These are phyloP conservation scores for Hyphodiscus hymeniophilus DNA, from an alignment of 495 filamentous ascomycete genomes.

Conservation along the genomic window DNA sequence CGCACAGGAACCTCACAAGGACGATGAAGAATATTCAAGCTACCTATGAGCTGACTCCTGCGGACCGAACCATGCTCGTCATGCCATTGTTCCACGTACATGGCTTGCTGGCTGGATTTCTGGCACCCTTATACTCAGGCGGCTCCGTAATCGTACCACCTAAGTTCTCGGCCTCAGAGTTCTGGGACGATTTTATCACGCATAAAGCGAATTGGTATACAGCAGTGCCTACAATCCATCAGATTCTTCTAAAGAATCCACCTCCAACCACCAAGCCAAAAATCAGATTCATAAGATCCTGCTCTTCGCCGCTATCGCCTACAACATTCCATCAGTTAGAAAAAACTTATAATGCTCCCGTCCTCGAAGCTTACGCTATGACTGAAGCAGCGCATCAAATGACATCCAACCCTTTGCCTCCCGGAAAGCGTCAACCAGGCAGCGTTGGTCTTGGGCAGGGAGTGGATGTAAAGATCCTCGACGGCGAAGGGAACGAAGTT, in stretches of 20 bases:
- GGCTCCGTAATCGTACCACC: conserved; percentile 66
- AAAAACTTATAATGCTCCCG: conserved; percentile 61
- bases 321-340: conserved; percentile 70
- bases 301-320: conserved; percentile 72
- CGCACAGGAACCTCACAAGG: conserved; percentile 66
- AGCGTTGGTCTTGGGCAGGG: conserved; percentile 75
- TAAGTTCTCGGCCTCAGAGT: conserved; percentile 73
- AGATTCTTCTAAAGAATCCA: conserved; percentile 68
- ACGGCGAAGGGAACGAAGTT: conserved; percentile 52
- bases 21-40: conserved; percentile 74
- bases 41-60: conserved; percentile 59
- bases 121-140: conserved; percentile 63
- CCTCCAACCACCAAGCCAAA: conserved; percentile 53
- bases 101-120: conserved; percentile 69
- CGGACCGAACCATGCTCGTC: conserved; percentile 74
- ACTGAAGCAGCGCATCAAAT: conserved; percentile 87
- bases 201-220: conserved; percentile 83
- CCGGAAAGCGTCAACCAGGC: conserved; percentile 62
- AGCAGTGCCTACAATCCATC: conserved; percentile 82
- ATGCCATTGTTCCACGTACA: conserved; percentile 91
- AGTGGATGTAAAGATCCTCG: conserved; percentile 70
- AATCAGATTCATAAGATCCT: conserved; percentile 83
- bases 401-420: conserved; percentile 77
- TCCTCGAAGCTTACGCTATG: conserved; percentile 88
- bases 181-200: conserved; percentile 66